Evolutionary conservation across 805 yeast genomes (phyloP), one percentile per base, ranked within the genome.

Genomic region (Saturnispora bothae): DNA sequence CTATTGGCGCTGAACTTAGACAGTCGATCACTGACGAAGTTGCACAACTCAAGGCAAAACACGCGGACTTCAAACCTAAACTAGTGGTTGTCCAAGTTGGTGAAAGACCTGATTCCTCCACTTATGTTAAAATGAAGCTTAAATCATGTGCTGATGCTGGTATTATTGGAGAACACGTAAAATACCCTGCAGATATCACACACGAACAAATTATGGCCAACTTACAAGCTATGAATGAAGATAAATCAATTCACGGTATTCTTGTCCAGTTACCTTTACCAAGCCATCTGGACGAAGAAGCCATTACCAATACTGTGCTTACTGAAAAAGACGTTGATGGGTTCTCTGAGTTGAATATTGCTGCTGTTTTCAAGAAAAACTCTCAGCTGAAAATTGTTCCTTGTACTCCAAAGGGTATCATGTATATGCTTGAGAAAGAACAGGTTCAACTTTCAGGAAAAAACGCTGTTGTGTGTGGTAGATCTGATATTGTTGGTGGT

Each of bases 401-500:
- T 26, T 89, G 97, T 64, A 89, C 98, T 21, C 98, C 98, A 39
- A 77, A 79, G 61, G 98, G 98, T 42, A 75, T 86, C 51, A 78
- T 89, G 66, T 81, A 77, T 52, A 65, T 89, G 52, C 68, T 89
- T 52, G 73, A 80, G 49, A 69, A 78, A 46, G 72, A 83, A 34
- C 76, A 79, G 7, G 73, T 84, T 19, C 61, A 65, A 23, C 63
- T 86, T 41, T 57, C 72, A n/a, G 96, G 96, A 40, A 74, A 83
- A 50, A 71, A 71, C 44, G 95, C 94, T 15, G 95, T 88, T 42
- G 97, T 89, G 17, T 66, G 92, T 43, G 97, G 98, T 39, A 75
- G 97, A 56, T 83, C 95, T 16, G 96, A 92, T 56, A 89, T 89
- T 50, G 98, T 89, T 28, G 98, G 98, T 41, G 76, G 82, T 34